Percentiles rank a stretch among this genome's conserved stretches.
Conservation (phyloP, 2,329 filamentous ascomycete species). For the Bisporella sp. region DNA sequence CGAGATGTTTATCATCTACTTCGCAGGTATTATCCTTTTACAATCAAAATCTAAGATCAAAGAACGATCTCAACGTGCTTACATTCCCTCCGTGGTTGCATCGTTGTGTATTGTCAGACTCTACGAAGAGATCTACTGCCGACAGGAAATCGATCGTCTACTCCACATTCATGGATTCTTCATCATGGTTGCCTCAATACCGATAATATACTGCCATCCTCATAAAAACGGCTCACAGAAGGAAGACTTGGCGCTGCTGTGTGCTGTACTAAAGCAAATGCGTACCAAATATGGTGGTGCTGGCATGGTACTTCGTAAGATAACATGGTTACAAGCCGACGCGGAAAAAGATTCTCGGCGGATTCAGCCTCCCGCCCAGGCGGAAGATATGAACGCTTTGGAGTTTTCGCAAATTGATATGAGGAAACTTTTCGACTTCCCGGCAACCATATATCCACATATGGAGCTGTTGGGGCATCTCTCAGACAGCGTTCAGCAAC, state of each 20-base stretch:
- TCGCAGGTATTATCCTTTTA: background rate
- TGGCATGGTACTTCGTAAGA: background rate
- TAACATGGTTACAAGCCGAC: background rate
- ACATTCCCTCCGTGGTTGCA: background rate
- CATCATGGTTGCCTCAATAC: background rate
- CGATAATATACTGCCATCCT: background rate
- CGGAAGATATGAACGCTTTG: background rate
- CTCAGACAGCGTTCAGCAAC: too few species aligned
- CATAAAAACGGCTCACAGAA: background rate
- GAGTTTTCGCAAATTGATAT: background rate
- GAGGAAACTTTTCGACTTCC: background rate
- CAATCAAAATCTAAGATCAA: background rate
- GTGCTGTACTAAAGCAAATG: background rate
- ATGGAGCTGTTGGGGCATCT: background rate
- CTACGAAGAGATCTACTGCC: background rate
- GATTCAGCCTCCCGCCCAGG: background rate
- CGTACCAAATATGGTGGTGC: background rate
- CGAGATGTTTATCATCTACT: background rate
- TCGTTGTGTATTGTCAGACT: background rate
- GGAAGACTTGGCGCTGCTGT: background rate
- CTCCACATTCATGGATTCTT: background rate
- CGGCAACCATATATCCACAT: background rate
- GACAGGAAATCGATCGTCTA: background rate
- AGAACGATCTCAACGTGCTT: background rate
- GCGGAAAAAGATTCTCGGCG: background rate